Evolutionary conservation across 495 filamentous ascomycete genomes (phyloP), one percentile per base, ranked within the genome.

Genomic region (Neurospora tetraspora): DNA sequence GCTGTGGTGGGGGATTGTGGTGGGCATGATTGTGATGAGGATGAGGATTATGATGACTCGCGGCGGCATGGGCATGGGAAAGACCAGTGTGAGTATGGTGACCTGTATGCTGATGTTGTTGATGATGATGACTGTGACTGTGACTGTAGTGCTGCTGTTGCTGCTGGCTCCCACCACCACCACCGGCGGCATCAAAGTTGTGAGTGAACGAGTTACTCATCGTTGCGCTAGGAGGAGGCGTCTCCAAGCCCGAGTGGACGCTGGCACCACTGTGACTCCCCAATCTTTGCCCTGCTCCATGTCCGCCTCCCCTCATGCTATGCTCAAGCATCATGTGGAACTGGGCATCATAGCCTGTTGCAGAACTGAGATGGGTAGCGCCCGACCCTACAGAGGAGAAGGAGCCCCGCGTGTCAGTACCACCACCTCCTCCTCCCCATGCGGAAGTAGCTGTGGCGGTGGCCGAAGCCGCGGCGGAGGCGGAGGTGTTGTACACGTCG

Each of bases 201-300:
- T 76, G 73, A 3, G 71, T 45, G 65, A 80, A 81, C 0, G 77
- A 79, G 23, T 68, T 76, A 23, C 72, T 70, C 14, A 79, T 45
- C 10, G 78, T 78, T 12, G 79, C 79, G 3, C 69, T 79, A 20
- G 78, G 80, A 3, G 79, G 78, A 20, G 79, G 80, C 1, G 79
- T 82, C 10, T 73, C 77, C 4, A 82, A 76, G 6, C 78, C 75
- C 53, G 71, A 45, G n/a, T 75, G 71, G 53, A 70, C 69, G 16
- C 71, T 70, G 23, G 7, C 27, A 34, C 12, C 27, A 34, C 53
- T 3, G 53, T 27, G 20, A 14, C 14, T 65, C 6, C 53, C 53
- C 53, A 65, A 65, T 65, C 53, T 65, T 36, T 65, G 53, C 6
- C 31, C 23, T 31, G 12, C 43, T n/a, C 43, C 47, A 14, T 23